phyloP scores from a whole-genome alignment of 179 eudicot species.

The Heliamphora pulchella region DNA sequence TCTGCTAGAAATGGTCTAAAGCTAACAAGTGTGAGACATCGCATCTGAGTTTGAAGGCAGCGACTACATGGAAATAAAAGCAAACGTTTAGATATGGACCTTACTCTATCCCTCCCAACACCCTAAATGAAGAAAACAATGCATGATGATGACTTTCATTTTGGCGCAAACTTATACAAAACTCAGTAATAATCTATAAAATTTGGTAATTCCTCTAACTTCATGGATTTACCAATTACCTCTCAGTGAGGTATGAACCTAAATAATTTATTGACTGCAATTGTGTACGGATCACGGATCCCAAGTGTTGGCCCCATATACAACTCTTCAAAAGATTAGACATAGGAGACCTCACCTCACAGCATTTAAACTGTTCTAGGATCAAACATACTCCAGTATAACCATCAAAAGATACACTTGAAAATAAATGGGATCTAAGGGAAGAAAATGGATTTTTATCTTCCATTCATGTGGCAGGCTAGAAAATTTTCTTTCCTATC shows the following conservation, averaged over 20 bases:
- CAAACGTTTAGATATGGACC: too few species aligned
- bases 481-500: too few species aligned
- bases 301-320: neutral
- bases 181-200: neutral
- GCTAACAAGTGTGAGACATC: neutral
- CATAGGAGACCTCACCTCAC: neutral
- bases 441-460: too few species aligned
- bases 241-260: neutral
- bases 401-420: neutral
- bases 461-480: too few species aligned
- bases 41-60: neutral
- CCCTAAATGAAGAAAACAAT: neutral
- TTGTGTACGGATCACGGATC: neutral
- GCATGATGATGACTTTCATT: neutral
- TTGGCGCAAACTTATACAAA: neutral
- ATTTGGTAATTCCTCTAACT: neutral
- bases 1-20: too few species aligned
- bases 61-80: neutral
- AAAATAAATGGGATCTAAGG: too few species aligned
- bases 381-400: neutral
- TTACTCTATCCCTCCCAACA: too few species aligned
- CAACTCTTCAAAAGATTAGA: neutral
- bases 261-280: neutral
- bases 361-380: neutral
- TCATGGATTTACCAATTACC: neutral